phyloP scores from a whole-genome alignment of 78 protist genomes.

The Emiliania huxleyi region DNA sequence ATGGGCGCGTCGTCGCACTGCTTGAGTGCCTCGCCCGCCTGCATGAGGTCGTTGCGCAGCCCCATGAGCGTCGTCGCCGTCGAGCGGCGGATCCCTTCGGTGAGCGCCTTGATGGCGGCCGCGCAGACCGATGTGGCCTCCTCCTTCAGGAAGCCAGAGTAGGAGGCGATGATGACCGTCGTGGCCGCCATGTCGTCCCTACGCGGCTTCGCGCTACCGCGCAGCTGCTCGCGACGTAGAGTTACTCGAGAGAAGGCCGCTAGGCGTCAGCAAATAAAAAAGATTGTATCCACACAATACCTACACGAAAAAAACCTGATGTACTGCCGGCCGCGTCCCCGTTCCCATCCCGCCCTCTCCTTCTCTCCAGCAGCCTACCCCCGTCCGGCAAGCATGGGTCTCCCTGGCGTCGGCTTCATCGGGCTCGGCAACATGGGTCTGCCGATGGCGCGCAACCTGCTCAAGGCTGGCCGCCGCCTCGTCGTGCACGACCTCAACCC shows the following conservation, averaged over 20 bases:
- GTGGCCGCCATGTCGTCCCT: too few species aligned
- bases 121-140: neutral
- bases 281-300: too few species aligned
- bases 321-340: too few species aligned
- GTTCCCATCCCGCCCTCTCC: too few species aligned
- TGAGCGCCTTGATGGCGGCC: conserved; percentile 27
- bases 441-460: neutral
- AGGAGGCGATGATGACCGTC: too few species aligned
- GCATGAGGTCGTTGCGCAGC: conserved; percentile 60
- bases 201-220: too few species aligned
- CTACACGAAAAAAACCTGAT: too few species aligned
- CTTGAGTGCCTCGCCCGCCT: conserved; percentile 50
- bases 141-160: neutral
- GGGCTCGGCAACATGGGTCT: neutral
- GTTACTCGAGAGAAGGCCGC: too few species aligned
- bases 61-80: conserved; percentile 70
- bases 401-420: neutral
- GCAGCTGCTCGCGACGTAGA: too few species aligned
- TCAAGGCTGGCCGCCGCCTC: neutral
- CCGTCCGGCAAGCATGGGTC: too few species aligned
- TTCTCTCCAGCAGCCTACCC: too few species aligned
- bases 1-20: conserved; percentile 44
- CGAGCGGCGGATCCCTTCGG: neutral
- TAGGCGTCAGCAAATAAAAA: too few species aligned
- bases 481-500: neutral